Base-by-base conservation (phyloP, 345 rosid species). In the Gossypium anomalum region DNA sequence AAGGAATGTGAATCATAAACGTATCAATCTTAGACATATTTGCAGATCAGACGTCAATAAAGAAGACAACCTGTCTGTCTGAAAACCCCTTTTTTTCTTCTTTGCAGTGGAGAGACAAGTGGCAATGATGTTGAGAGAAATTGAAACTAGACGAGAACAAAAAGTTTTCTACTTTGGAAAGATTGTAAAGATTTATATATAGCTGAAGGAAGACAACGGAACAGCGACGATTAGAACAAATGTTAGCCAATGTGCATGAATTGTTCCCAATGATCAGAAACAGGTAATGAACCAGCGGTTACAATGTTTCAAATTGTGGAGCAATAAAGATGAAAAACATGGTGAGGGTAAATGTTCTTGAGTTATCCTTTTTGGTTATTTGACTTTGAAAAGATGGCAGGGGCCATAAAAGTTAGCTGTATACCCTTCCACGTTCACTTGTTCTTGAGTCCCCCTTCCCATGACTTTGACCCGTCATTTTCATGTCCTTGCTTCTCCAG, bases 201-300 rank as follows among this genome's bases (percentile, higher is more conserved):
- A 34, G 41, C 7, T 34, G 41, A 5, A 34, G 41, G 41, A 34
- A 34, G 7, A 34, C 41, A 34, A 4, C 7, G 41, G 2, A 34
- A 34, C 41, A 5, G 41, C 7, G 41, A 5, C 7, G 41, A 34
- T 34, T 34, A 34, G 41, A 34, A 20, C 27, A 44, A 44, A 4
- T 7, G 7, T 67, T 70, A 53, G 73, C 27, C 59, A 52, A 29
- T 29, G 73, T 52, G 62, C 73, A 70, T 70, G 73, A 70, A 49
- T 20, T 47, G 71, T 10, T 22, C 20, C 55, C n/a, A 23, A 47
- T 10, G 34, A 20, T 53, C 34, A 5, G 29, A 47, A 67, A 45
- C 10, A 8, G 25, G 11, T 20, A 11, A 51, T 10, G 11, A 70
- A 22, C 14, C 73, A 51, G 22, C 29, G 34, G 11, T 23, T 51